Evolutionary conservation across 2,329 filamentous ascomycete genomes (phyloP).

Genomic region (Cryphonectria carpinicola): DNA sequence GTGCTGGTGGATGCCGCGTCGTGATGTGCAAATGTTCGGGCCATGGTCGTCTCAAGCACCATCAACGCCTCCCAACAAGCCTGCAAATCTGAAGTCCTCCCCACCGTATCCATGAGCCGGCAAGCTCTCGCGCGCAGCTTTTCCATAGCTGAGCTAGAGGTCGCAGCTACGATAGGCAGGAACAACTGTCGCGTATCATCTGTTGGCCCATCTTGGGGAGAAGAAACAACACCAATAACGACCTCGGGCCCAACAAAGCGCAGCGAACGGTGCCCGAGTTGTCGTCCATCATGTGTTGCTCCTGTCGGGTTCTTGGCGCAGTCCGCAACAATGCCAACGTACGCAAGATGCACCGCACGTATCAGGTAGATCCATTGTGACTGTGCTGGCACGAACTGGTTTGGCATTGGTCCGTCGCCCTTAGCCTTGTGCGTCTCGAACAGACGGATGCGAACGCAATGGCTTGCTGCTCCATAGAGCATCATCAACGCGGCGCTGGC

Average conservation of each 20-base stretch:
- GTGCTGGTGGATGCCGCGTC: neutral
- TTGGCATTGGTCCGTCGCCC: slow-evolving; percentile 25
- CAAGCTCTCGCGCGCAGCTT: slow-evolving; percentile 29
- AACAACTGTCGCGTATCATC: slow-evolving; percentile 15
- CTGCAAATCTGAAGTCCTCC: slow-evolving; percentile 12
- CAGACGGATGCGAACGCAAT: slow-evolving; percentile 42
- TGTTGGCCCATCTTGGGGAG: slow-evolving; percentile 12
- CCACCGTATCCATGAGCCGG: slow-evolving; percentile 5
- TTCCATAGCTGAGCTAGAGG: slow-evolving; percentile 26
- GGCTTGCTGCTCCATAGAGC: slow-evolving; percentile 44
- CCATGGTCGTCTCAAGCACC: slow-evolving; percentile 33
- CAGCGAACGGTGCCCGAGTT: neutral
- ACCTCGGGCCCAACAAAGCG: neutral
- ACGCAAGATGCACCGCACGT: slow-evolving; percentile 42
- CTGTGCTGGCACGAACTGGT: slow-evolving; percentile 39
- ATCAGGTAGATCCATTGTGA: slow-evolving; percentile 45
- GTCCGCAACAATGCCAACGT: slow-evolving; percentile 37
- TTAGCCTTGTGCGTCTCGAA: slow-evolving; percentile 31
- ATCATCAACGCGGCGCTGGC: slow-evolving; percentile 48
- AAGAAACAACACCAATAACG: neutral
- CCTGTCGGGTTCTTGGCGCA: neutral
- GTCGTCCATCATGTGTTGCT: too few species aligned
- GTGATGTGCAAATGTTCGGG: slow-evolving; percentile 28
- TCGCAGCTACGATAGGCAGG: slow-evolving; percentile 32
- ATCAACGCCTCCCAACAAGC: slow-evolving; percentile 32